A percentile compares a stretch with the other conserved stretches of the same genome.
Evolutionary conservation across 495 filamentous ascomycete species (phyloP).

Genomic region (Bombardia bombarda): DNA sequence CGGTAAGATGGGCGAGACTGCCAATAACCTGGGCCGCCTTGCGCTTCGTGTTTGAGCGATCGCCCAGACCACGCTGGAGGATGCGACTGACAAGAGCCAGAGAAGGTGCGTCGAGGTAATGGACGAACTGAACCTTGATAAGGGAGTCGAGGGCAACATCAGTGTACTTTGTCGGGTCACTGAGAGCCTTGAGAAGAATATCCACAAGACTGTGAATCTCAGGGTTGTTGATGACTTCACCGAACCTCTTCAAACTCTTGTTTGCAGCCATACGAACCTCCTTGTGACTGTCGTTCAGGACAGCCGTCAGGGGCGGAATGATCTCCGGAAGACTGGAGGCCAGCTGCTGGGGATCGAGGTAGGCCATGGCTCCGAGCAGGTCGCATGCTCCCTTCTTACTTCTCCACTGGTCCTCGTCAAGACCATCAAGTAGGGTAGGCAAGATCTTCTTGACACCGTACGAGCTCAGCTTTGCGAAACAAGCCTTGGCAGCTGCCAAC

Average conservation of each 20-base stretch:
- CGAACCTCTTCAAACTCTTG: slow-evolving; percentile 91
- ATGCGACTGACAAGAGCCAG: slow-evolving; percentile 91
- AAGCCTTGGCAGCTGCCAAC: slow-evolving; percentile 86
- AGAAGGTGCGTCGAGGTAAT: slow-evolving; percentile 93
- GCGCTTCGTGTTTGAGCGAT: slow-evolving; percentile 87
- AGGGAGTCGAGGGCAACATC: slow-evolving; percentile 89
- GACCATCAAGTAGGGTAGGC: slow-evolving; percentile 82
- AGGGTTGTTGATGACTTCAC: slow-evolving; percentile 95
- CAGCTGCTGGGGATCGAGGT: slow-evolving; percentile 89
- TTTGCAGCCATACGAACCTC: slow-evolving; percentile 89
- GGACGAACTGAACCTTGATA: slow-evolving; percentile 92
- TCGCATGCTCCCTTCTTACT: slow-evolving; percentile 98
- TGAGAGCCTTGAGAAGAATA: slow-evolving; percentile 89
- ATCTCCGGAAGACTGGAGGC: slow-evolving; percentile 89
- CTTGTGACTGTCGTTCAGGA: slow-evolving; percentile 96
- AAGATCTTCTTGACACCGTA: slow-evolving; percentile 93
- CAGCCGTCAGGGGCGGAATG: slow-evolving; percentile 86
- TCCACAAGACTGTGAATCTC: slow-evolving; percentile 87
- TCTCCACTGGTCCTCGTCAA: slow-evolving; percentile 93
- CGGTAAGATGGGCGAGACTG: slow-evolving; percentile 91
- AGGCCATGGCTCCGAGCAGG: slow-evolving; percentile 93
- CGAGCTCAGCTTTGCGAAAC: slow-evolving; percentile 86
- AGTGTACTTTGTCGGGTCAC: slow-evolving; percentile 94
- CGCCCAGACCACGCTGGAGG: slow-evolving; percentile 81
- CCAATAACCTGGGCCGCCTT: slow-evolving; percentile 97